Evolutionary conservation across 2,329 filamentous ascomycete genomes (phyloP), one percentile per base, ranked within the genome.

Genomic region (Plectosphaerella plurivora): DNA sequence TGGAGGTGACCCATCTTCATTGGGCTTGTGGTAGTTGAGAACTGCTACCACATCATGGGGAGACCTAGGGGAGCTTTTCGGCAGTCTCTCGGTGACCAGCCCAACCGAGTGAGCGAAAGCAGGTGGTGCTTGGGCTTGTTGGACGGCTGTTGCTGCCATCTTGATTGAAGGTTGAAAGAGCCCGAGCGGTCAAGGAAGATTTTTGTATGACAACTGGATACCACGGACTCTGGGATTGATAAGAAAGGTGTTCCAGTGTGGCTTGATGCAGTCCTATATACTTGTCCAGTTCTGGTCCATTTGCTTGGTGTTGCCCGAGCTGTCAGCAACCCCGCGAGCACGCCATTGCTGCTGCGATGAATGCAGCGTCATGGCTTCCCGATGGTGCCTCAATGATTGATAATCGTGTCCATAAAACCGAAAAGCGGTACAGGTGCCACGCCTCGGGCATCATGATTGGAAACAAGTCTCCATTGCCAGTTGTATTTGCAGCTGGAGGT

Each of bases 1-100:
- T 0, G 72, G 72, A 4, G 67, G 65, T 3, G 70, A 69, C 35
- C 72, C 73, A 50, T 75, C 72, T 45, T 71, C 70, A 4, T 69
- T 68, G 20, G 68, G 66, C 53, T 72, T 67, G 57, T 65, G 67
- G 59, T 68, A 75, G 58, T 73, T 68, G 39, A 75, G 55, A 4
- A 57, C 56, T 1, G 72, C 65, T 4, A 61, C 57, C 4, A 75
- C 69, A 25, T 72, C 60, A 45, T 22, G 48, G 11, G 58, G 58
- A 7, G 10, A 3, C 9, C 28, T 8, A 33, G 28, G 28, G 14
- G 16, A 14, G n/a, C 37, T 39, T n/a, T 39, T 9, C 4, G 16
- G 16, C 15, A 39, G 15, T 39, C 16, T 39, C 37, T 15, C 14
- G 15, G 16, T 3, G 3, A 39, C 15, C 37, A 39, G 15, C 37